A percentile compares a stretch with the other conserved stretches of the same genome.
Evolutionary conservation across 2,329 filamentous ascomycete genomes (phyloP).

Genomic region (Exophiala aquamarina): DNA sequence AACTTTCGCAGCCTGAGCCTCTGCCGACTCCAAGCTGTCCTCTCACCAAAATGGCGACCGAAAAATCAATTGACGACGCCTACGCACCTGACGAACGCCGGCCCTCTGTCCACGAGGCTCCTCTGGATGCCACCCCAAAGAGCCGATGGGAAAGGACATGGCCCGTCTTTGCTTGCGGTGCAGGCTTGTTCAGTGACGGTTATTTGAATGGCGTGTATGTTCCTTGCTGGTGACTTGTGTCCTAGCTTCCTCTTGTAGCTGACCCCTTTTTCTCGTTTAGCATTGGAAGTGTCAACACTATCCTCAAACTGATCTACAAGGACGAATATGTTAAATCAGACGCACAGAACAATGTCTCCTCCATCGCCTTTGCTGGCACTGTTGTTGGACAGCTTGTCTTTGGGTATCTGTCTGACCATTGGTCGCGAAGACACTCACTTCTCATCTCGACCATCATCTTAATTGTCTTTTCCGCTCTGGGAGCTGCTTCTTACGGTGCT

Average conservation of each 20-base stretch:
- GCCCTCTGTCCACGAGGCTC: constrained; percentile 13
- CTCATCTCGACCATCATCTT: constrained; percentile 79
- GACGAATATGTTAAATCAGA: constrained; percentile 66
- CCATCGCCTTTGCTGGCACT: constrained; percentile 84
- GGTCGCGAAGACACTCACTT: constrained; percentile 79
- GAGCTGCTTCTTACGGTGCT: constrained; percentile 73
- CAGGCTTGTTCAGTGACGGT: constrained; percentile 86
- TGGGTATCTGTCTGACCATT: constrained; percentile 78
- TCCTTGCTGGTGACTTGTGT: too few species aligned
- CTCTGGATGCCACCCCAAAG: constrained; percentile 31
- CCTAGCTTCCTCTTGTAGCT: too few species aligned
- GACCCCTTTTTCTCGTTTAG: too few species aligned
- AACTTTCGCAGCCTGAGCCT: too few species aligned
- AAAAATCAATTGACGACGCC: constrained; percentile 15
- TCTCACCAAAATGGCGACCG: constrained; percentile 5
- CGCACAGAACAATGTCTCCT: constrained; percentile 72
- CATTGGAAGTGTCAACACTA: constrained; percentile 85
- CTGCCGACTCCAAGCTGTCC: too few species aligned
- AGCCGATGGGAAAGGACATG: constrained; percentile 56
- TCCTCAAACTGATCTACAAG: constrained; percentile 68
- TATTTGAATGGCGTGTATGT: constrained; percentile 90
- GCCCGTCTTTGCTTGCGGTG: constrained; percentile 84
- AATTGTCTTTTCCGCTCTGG: constrained; percentile 78
- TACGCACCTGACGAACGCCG: constrained; percentile 10
- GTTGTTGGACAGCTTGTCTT: constrained; percentile 76